Base-by-base conservation (phyloP, 2,329 filamentous ascomycete genomes). In the Diaporthe ampelina region DNA sequence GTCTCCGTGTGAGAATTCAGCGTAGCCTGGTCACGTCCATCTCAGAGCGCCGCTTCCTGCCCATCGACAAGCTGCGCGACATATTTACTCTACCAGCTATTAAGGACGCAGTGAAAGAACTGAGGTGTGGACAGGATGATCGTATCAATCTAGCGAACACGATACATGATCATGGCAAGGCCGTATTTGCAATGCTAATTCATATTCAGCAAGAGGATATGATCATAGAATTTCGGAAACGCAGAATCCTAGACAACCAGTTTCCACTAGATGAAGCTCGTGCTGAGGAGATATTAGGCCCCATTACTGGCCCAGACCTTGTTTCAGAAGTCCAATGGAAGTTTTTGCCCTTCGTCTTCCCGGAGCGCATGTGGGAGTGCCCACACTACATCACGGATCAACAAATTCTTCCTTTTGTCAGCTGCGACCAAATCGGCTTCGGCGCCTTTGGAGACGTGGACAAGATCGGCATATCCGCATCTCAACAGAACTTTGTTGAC, bases 261-360 rank as follows among this genome's bases (percentile, higher is more conserved):
- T 13, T 67, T 13, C 61, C 61, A 6, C 43, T 67, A 15, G 13
- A 19, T 24, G 24, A 35, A 37, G 43, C 3, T 2, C 26, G 29
- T 6, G 61, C 43, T 17, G 17, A 67, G 26, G 43, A 32, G 29
- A 67, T 67, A 5, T 7, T 17, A 9, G 61, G 61, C 1, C 29
- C 26, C 5, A 9, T 6, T 4, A 15, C 19, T 17, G 61, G 24
- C 26, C 43, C 5, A 15, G 15, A 29, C 8, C 61, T 67, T 4
- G 61, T 7, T 2, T 67, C 19, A 24, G 61, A 67, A 15, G 7
- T 67, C 45, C 61, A 67, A 52, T 67, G 61, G 61, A 67, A 1
- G 7, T 48, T 67, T 19, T 9, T 52, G 19, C 61, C 61, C 7
- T 67, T 13, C 43, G 43, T 35, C 26, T 67, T 67, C 7, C 61